A percentile compares a stretch with the other conserved stretches of the same genome.
Conservation (phyloP, 108 stramenopile species). For the Aureococcus anophagefferens region DNA sequence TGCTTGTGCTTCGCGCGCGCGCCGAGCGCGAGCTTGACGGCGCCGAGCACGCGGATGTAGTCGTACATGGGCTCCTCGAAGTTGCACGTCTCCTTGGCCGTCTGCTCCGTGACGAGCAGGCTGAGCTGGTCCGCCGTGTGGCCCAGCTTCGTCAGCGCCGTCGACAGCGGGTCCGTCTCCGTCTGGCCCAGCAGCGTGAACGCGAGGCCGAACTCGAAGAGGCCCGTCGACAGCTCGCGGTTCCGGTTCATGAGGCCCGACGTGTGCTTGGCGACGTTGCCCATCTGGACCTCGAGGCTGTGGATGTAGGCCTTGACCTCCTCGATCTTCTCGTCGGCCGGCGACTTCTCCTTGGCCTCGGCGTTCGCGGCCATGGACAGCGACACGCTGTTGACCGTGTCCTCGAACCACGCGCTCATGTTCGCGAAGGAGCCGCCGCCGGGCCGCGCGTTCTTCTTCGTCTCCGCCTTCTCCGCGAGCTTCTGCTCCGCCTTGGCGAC, state of each 20-base stretch:
- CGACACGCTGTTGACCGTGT: constrained; percentile 47
- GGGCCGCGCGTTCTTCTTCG: constrained; percentile 69
- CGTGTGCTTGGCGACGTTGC: constrained; percentile 78
- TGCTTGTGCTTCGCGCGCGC: constrained; percentile 77
- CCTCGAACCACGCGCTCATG: constrained; percentile 22
- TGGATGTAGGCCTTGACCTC: constrained; percentile 81
- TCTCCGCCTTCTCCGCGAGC: constrained; percentile 36
- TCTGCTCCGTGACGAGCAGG: constrained; percentile 62
- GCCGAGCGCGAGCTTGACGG: constrained; percentile 80
- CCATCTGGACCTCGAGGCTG: constrained; percentile 77
- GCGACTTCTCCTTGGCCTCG: background rate
- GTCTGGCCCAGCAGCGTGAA: constrained; percentile 86
- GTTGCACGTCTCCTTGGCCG: constrained; percentile 66
- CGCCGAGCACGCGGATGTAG: constrained; percentile 80
- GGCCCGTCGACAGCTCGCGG: constrained; percentile 78
- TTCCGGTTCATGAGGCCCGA: constrained; percentile 75
- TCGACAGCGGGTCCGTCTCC: constrained; percentile 71
- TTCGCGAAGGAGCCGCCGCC: constrained; percentile 71
- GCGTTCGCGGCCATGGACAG: no score
- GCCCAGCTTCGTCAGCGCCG: constrained; percentile 71
- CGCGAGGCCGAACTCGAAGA: constrained; percentile 91
- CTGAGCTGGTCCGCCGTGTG: constrained; percentile 70
- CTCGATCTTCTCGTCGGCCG: constrained; percentile 42
- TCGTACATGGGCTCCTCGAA: constrained; percentile 90
- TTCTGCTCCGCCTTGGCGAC: constrained; percentile 30